Base-by-base conservation (phyloP, 352 stramenopile genomes). In the Peronospora destructor region DNA sequence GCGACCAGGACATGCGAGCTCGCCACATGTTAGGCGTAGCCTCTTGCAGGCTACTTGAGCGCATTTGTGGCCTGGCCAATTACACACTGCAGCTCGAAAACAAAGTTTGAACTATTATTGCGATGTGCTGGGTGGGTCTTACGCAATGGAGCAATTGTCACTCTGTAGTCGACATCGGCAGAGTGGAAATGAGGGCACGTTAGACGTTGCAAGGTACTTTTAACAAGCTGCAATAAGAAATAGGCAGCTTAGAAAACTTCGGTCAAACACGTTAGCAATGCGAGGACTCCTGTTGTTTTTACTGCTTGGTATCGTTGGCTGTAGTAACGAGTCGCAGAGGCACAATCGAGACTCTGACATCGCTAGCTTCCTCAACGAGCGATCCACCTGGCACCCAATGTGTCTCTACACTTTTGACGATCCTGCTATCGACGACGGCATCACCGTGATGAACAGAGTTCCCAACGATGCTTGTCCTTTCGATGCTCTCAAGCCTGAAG, bases 401-500 rank as follows among this genome's bases (percentile, higher is more conserved):
- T 74, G 65, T 40, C 57, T 74, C 17, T 74, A 74, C 51, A 50
- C 50, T 2, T 74, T 74, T 28, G 61, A 55, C 10, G 35, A 57
- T 16, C 12, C 37, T 50, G 44, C 21, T 16, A 65, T 62, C 10
- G 45, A 3, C n/a, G 52, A 45, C 5, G 45, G 37, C 3, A 19
- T n/a, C 19, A 23, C 3, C 14, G 30, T 64, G 1, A 41, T 8
- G 39, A 66, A 70, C 14, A 35, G 13, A 28, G 57, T 64, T 46
- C 52, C 47, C 0, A 35, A 26, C 16, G 53, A 54, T 16, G 12
- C 1, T 2, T 89, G 77, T 57, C 77, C 75, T 14, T 89, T 89
- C 49, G 75, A 77, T 5, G 58, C 73, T n/a, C 64, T 89, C 6
- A 58, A 78, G 21, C 66, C 78, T 42, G 66, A 86, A 21, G 33